These are phyloP conservation scores for Sclerotinia glacialis DNA, from an alignment of 2,329 filamentous ascomycete genomes.

Conservation along the genomic window DNA sequence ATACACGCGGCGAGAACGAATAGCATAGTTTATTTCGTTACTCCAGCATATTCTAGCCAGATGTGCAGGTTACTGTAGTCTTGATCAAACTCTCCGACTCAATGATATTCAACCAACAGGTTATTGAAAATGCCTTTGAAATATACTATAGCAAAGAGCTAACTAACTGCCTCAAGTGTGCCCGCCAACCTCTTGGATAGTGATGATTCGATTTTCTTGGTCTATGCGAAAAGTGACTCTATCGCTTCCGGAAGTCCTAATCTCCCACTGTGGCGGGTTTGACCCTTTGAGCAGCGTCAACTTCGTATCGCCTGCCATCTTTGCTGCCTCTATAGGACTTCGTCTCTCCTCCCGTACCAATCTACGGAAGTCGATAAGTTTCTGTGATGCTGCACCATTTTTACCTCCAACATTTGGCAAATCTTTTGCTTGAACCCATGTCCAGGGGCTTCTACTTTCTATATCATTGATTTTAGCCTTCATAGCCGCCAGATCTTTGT, in stretches of 20 bases:
- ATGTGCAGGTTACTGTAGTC: too few relatives aligned
- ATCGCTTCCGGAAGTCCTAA: background rate
- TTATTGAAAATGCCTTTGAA: background rate
- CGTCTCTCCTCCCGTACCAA: background rate
- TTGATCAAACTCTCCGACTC: too few relatives aligned
- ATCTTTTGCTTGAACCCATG: background rate
- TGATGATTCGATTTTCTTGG: background rate
- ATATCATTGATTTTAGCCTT: background rate
- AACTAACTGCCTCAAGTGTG: background rate
- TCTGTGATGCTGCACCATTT: background rate
- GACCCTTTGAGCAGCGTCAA: background rate
- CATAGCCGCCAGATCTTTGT: background rate
- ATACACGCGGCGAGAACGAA: too few relatives aligned
- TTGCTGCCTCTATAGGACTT: background rate
- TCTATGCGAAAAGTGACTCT: background rate
- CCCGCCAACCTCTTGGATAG: background rate
- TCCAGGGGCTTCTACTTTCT: background rate
- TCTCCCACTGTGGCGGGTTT: background rate
- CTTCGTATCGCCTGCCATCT: background rate
- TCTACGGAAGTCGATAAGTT: background rate
- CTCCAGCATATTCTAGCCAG: too few relatives aligned
- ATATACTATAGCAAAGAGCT: background rate
- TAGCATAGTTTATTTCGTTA: too few relatives aligned
- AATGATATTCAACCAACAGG: too few relatives aligned
- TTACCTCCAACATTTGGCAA: background rate